These are phyloP conservation scores for Raphanus raphanistrum DNA, from an alignment of 345 rosid species.

Conservation along the genomic window DNA sequence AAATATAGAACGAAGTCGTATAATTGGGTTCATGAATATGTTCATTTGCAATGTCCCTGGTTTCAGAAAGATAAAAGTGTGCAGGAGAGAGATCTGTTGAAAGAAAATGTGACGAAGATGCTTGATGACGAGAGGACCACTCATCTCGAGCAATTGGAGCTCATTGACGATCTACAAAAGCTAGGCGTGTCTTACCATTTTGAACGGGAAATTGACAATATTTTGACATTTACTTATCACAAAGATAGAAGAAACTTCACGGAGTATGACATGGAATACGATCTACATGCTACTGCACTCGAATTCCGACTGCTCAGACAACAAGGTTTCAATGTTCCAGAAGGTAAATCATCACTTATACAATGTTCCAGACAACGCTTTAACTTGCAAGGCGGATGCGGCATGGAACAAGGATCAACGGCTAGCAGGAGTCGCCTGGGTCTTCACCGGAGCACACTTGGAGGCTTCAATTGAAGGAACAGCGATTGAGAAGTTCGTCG, in stretches of 20 bases:
- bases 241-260: neutral
- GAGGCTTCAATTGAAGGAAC: too few relatives aligned
- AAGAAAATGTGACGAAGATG: slow-evolving; percentile 25
- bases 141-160: slow-evolving; percentile 4
- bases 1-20: neutral
- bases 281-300: slow-evolving; percentile 33
- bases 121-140: slow-evolving; percentile 15
- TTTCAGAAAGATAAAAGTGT: neutral
- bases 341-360: slow-evolving; percentile 20
- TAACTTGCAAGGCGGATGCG: too few relatives aligned
- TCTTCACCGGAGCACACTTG: too few relatives aligned
- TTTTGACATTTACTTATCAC: slow-evolving; percentile 29
- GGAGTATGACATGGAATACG: slow-evolving; percentile 11
- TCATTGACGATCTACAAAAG: slow-evolving; percentile 28
- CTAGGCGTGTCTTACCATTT: slow-evolving; percentile 55
- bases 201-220: slow-evolving; percentile 30
- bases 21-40: neutral
- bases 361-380: too few relatives aligned
- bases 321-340: slow-evolving; percentile 36
- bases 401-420: too few relatives aligned
- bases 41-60: neutral
- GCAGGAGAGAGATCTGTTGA: slow-evolving; percentile 22
- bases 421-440: too few relatives aligned
- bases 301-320: slow-evolving; percentile 43
- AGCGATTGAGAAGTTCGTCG: too few relatives aligned